These are phyloP conservation scores for Spathaspora jeffriesii DNA, from an alignment of 1,139 yeast genomes.

Conservation along the genomic window DNA sequence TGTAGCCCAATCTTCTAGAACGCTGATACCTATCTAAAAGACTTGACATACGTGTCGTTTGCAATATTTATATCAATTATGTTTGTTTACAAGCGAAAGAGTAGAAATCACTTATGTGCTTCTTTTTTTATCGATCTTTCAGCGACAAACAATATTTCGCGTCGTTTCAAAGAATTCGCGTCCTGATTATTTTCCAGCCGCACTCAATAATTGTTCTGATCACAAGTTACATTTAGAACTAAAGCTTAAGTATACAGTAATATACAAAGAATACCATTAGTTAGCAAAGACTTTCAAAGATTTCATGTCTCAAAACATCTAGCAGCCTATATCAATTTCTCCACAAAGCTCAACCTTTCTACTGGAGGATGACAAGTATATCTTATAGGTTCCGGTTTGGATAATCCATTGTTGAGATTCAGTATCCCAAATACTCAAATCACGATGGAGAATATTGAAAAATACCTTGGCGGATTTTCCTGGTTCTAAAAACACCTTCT, in stretches of 20 bases:
- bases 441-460: slow-evolving; percentile 54
- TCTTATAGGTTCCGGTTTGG: slow-evolving; percentile 56
- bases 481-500: slow-evolving; percentile 51
- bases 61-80: background rate
- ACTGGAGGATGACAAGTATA: slow-evolving; percentile 56
- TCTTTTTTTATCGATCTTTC: background rate
- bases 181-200: background rate
- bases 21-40: slow-evolving; percentile 3
- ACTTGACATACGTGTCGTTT: slow-evolving; percentile 2
- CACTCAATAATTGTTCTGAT: background rate
- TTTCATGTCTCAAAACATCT: background rate
- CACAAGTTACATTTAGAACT: no score
- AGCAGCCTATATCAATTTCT: slow-evolving; percentile 43
- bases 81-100: background rate
- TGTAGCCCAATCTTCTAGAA: slow-evolving; percentile 1
- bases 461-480: slow-evolving; percentile 38
- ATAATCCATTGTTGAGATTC: slow-evolving; percentile 61
- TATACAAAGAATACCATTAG: background rate
- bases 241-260: background rate
- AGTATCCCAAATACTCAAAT: slow-evolving; percentile 61
- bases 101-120: background rate
- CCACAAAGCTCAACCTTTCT: slow-evolving; percentile 51
- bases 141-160: background rate
- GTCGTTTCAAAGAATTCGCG: background rate
- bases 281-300: background rate